Evolutionary conservation across 2,329 filamentous ascomycete species (phyloP), one percentile per base, ranked within the genome.

Genomic region (Fusarium paranaense): DNA sequence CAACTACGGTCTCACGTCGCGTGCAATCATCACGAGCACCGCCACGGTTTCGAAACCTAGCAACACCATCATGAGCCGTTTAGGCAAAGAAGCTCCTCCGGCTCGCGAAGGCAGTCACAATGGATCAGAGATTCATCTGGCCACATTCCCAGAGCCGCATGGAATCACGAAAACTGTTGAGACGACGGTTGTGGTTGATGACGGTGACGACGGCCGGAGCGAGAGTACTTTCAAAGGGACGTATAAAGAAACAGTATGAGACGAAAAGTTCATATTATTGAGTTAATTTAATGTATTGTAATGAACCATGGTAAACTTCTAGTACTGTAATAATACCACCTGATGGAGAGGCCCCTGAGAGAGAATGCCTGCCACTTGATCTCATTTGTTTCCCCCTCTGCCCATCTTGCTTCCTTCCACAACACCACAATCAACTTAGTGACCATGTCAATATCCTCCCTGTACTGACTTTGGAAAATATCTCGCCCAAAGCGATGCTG

Each of bases 161-260:
- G 66, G 71, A 0, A 74, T 74, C 27, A 74, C 71, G 1, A 74
- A 69, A 10, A 74, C 72, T 4, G 50, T 74, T 16, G 71, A 74
- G 60, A 74, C 68, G 5, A 74, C 68, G 2, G 57, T 74, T 5
- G 59, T 69, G 3, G 68, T 71, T 22, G 68, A 62, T n/a, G 60
- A 64, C 33, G 65, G 62, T 13, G 62, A 62, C 11, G 62, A 65
- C 18, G 62, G 61, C 9, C 57, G 61, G 2, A 72, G 70, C 18
- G 65, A 72, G 9, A 37, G 42, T 8, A 22, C 50, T 4, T 54
- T 32, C 4, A 54, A 54, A 54, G 50, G 42, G 10, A 22, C 50
- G 1, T 54, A 32, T 3, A 54, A 54, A 54, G 50, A 54, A 20
- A 18, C 33, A 5, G 54, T 38, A 38, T 58, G 20, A 58, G 32